Conservation (phyloP, 192 early-diverging fungal species). For the Linnemannia exigua region DNA sequence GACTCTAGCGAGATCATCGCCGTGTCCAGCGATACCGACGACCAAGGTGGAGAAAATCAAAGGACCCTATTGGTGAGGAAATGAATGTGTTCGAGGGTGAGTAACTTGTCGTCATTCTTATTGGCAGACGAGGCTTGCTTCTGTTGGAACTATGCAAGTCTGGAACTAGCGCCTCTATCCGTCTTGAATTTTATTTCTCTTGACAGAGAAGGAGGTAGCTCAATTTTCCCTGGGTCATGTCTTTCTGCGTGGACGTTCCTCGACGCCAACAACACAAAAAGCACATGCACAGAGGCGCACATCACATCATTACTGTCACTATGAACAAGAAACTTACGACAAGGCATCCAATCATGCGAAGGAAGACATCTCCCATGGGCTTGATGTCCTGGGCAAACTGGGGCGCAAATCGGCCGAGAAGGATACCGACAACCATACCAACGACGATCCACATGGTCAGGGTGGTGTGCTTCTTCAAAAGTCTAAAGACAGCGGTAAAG, state of each 20-base stretch:
- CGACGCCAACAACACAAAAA: background rate
- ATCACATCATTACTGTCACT: background rate
- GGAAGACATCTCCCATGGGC: slow-evolving; percentile 64
- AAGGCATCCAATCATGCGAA: slow-evolving; percentile 67
- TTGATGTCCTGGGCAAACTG: slow-evolving; percentile 55
- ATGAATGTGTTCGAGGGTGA: background rate
- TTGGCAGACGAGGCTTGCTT: background rate
- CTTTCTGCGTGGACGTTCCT: background rate
- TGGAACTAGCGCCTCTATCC: background rate
- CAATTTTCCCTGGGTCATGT: background rate
- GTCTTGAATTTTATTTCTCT: background rate
- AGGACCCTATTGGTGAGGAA: slow-evolving; percentile 57
- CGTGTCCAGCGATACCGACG: slow-evolving; percentile 83
- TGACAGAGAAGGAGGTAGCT: background rate
- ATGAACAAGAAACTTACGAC: slow-evolving; percentile 42
- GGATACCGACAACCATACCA: slow-evolving; percentile 61
- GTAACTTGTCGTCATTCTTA: background rate
- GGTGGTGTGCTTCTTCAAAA: slow-evolving; percentile 52
- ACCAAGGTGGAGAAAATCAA: slow-evolving; percentile 81
- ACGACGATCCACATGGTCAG: slow-evolving; percentile 69
- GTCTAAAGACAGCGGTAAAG: slow-evolving; percentile 16
- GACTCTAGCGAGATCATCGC: slow-evolving; percentile 70
- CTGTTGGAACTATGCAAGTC: background rate
- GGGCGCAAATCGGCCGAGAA: slow-evolving; percentile 66
- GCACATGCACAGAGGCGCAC: background rate